Evolutionary conservation across 306 rosid species (phyloP), one percentile per base, ranked within the genome.

Genomic region (Cyclanthera cordifolia): DNA sequence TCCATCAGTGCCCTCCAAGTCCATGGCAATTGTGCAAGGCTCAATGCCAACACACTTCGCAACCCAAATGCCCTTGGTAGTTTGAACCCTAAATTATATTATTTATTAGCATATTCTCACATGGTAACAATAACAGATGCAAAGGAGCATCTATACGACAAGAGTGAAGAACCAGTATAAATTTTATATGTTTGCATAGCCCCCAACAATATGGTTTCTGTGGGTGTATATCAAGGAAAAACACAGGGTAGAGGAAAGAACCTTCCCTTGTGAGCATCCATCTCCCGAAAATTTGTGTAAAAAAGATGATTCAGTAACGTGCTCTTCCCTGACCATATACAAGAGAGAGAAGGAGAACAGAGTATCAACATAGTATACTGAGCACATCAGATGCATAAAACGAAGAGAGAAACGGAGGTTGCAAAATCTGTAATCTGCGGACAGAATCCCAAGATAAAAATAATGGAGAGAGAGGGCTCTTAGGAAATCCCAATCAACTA

Each of bases 1-100:
- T 71, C 98, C 98, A 87, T 89, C 98, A 37, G 98, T 93, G 12
- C 98, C 98, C 85, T 93, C 98, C 81, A 89, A 86, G 86, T 93
- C 98, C 98, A 93, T 87, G 76, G 83, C 96, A 78, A 93, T 76
- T 23, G 98, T 93, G 75, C 81, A 82, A 43, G 98, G 98, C 73
- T 87, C 87, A 72, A 87, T 86, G 59, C 94, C 96, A 1, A 80
- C 77, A 72, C 98, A 87, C 30, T 82, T 83, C 2, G 96, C 98
- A 3, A 93, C 84, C 98, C 98, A 93, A 76, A 93, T 76, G 32
- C 98, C 98, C 82, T 83, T 89, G 13, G 98, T 93, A 16, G 98
- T 93, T 83, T 93, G 98, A 72, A 70, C 80, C 82, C 98, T 89
- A 76, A 57, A 81, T 74, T 27, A 67, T 41, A 54, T 57, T 15